Conservation (phyloP, 352 stramenopile genomes). For the Pythium dissotocum region DNA sequence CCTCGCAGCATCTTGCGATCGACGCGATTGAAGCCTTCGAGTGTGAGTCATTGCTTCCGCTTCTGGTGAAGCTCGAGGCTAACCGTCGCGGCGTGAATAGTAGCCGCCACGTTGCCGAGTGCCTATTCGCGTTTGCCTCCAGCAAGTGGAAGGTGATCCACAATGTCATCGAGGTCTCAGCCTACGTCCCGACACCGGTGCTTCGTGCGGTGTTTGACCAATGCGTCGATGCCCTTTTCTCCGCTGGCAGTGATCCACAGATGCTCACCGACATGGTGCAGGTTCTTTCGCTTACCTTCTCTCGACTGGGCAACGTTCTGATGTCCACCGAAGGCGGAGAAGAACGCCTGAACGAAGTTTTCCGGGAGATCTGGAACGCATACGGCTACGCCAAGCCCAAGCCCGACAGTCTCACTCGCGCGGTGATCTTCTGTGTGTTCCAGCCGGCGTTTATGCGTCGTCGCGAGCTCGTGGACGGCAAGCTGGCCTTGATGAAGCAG, state of each 20-base stretch:
- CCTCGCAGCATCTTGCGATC: conserved; percentile 16
- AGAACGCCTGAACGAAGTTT: conserved; percentile 38
- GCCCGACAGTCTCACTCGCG: conserved; percentile 61
- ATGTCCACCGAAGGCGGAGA: conserved; percentile 23
- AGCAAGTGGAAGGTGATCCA: conserved; percentile 65
- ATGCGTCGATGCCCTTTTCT: conserved; percentile 53
- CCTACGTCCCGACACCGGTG: conserved; percentile 47
- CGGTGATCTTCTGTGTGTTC: conserved; percentile 70
- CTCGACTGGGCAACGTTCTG: conserved; percentile 44
- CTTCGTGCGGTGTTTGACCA: conserved; percentile 40
- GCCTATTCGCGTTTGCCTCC: conserved; percentile 38
- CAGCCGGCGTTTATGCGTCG: conserved; percentile 62
- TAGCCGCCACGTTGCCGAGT: conserved; percentile 26
- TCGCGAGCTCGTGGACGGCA: conserved; percentile 16
- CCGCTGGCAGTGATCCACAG: conserved; percentile 51
- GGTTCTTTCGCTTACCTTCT: conserved; percentile 55
- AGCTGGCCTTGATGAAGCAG: conserved; percentile 43
- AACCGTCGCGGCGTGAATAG: conserved; percentile 24
- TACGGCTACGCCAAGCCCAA: conserved; percentile 76
- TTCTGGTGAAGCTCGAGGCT: conserved; percentile 16
- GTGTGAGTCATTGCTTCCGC: conserved; percentile 11
- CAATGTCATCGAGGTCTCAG: conserved; percentile 46
- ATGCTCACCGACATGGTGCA: conserved; percentile 70
- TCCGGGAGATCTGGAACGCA: conserved; percentile 63
- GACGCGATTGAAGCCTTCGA: conserved; percentile 26